These are phyloP conservation scores for Flaveria sonorensis DNA, from an alignment of 129 eudicot species.

Conservation along the genomic window DNA sequence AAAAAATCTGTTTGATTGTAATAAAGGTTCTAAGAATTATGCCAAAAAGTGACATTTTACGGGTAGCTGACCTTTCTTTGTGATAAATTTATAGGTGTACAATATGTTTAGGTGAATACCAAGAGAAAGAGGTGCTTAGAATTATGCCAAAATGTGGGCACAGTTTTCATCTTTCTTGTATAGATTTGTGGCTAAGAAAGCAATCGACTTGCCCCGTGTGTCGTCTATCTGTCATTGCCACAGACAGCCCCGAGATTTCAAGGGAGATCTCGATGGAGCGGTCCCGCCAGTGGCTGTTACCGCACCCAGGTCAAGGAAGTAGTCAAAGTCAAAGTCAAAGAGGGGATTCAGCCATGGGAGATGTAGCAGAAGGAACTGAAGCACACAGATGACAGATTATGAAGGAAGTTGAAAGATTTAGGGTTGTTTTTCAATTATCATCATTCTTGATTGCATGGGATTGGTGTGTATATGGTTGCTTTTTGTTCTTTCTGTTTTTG, in stretches of 20 bases:
- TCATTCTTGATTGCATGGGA: slow-evolving; percentile 29
- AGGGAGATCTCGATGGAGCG: slow-evolving; percentile 45
- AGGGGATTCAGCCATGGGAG: slow-evolving; percentile 33
- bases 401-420: slow-evolving; percentile 23
- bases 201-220: slow-evolving; percentile 98
- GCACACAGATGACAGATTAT: slow-evolving; percentile 27
- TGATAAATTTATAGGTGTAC: slow-evolving; percentile 57
- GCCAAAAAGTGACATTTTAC: neutral
- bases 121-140: slow-evolving; percentile 89
- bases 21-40: too few relatives aligned
- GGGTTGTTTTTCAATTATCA: slow-evolving; percentile 1
- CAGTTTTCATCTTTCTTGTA: slow-evolving; percentile 86
- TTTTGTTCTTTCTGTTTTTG: slow-evolving; percentile 19
- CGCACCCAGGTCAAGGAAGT: slow-evolving; percentile 46
- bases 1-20: neutral
- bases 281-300: slow-evolving; percentile 63
- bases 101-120: slow-evolving; percentile 85
- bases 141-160: slow-evolving; percentile 98
- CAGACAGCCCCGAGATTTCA: slow-evolving; percentile 47
- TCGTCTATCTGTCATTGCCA: slow-evolving; percentile 54
- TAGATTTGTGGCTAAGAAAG: slow-evolving; percentile 82
- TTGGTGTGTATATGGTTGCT: slow-evolving; percentile 38
- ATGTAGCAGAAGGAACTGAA: slow-evolving; percentile 42
- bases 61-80: neutral
- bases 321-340: slow-evolving; percentile 39